Percentiles rank a stretch among this genome's conserved stretches.
Evolutionary conservation across 2,329 filamentous ascomycete species (phyloP).

Genomic region (Fusarium sp.): DNA sequence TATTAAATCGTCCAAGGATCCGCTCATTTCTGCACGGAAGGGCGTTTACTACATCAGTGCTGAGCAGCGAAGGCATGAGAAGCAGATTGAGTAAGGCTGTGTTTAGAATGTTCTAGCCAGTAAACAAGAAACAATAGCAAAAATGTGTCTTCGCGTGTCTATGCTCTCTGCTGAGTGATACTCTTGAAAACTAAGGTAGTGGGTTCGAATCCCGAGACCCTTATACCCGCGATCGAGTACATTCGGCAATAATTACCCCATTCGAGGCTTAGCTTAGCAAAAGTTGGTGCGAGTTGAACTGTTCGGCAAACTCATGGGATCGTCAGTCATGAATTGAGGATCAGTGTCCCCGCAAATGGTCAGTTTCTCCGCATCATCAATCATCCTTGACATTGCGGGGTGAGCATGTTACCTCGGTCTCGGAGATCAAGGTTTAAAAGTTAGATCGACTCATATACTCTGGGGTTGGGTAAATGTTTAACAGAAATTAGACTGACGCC

Average conservation of each 20-base stretch:
- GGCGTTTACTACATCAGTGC: constrained; percentile 17
- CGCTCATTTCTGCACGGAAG: constrained; percentile 13
- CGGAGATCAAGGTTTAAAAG: not conserved
- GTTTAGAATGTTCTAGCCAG: not conserved
- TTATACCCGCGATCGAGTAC: too few species aligned
- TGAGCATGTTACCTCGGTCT: not conserved
- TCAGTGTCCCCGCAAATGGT: not conserved
- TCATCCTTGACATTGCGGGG: not conserved
- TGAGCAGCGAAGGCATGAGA: constrained; percentile 12
- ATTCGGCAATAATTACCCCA: not conserved
- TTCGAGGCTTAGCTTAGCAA: not conserved
- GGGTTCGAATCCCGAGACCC: too few species aligned
- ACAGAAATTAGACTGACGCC: not conserved
- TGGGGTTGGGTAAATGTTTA: not conserved
- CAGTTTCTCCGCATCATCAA: not conserved
- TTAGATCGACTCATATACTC: not conserved
- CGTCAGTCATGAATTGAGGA: not conserved
- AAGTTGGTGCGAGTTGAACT: not conserved
- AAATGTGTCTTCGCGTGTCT: too few species aligned
- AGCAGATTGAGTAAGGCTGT: not conserved
- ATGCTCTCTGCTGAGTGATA: not conserved
- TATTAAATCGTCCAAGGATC: constrained; percentile 7
- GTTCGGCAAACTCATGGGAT: not conserved
- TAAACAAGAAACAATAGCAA: not conserved
- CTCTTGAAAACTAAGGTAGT: too few species aligned